These are phyloP conservation scores for Podila clonocystis DNA, from an alignment of 192 early-diverging fungal species.

Conservation along the genomic window DNA sequence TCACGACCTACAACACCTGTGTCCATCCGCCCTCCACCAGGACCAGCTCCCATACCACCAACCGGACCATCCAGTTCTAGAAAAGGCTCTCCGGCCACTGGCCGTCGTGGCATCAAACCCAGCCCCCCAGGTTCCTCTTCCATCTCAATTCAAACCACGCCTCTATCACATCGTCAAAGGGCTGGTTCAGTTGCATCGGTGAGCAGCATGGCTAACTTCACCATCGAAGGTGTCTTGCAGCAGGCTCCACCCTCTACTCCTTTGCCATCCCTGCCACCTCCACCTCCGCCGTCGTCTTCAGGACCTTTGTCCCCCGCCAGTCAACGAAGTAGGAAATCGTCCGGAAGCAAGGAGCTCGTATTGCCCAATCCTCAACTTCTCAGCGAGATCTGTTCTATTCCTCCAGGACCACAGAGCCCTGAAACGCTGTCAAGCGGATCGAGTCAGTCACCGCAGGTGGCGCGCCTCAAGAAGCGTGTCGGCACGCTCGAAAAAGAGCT, in stretches of 20 bases:
- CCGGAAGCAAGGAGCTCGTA: conserved; percentile 7
- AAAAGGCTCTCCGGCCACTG: conserved; percentile 4
- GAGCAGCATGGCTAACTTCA: conserved; percentile 13
- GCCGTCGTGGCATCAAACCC: conserved; percentile 7
- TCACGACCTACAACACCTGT: conserved; percentile 27
- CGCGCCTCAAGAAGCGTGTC: conserved; percentile 17
- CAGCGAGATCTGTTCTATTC: neutral
- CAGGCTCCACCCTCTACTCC: neutral
- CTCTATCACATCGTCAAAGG: conserved; percentile 7
- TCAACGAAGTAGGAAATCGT: neutral
- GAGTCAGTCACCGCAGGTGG: neutral
- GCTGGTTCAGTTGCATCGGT: conserved; percentile 15
- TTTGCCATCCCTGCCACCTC: conserved; percentile 16
- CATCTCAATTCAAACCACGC: conserved; percentile 15
- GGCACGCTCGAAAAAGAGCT: conserved; percentile 17
- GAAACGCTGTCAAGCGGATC: neutral
- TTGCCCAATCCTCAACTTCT: conserved; percentile 24
- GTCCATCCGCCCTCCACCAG: conserved; percentile 32
- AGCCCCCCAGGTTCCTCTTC: neutral
- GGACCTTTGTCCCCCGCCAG: neutral
- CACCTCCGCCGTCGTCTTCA: neutral
- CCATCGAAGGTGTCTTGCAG: conserved; percentile 7
- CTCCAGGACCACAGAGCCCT: neutral
- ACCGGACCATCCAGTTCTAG: conserved; percentile 1
- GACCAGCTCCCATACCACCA: conserved; percentile 20